phyloP scores from a whole-genome alignment of 805 yeast species.

The Saccharomyces jurei region DNA sequence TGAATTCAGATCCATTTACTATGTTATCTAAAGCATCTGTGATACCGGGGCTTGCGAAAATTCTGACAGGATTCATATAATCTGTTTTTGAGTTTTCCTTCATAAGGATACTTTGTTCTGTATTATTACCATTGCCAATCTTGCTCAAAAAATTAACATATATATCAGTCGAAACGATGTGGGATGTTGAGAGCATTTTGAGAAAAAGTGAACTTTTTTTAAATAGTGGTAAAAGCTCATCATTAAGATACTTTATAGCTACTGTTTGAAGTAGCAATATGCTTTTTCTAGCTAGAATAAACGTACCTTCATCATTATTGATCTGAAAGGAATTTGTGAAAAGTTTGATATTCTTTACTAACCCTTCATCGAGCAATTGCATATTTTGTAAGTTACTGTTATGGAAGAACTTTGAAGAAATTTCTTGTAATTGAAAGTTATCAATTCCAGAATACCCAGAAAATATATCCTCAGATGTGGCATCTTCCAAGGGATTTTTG shows the following conservation, averaged over 20 bases:
- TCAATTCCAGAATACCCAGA: constrained; percentile 17
- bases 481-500: constrained; percentile 59
- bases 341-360: constrained; percentile 12
- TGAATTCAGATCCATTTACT: constrained; percentile 12
- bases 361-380: constrained; percentile 12
- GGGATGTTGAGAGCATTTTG: constrained; percentile 42
- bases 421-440: constrained; percentile 23
- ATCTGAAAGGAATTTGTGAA: constrained; percentile 3
- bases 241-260: constrained; percentile 41
- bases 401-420: constrained; percentile 9
- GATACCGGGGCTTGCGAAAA: constrained; percentile 24
- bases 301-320: constrained; percentile 10
- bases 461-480: constrained; percentile 26
- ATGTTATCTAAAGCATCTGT: constrained; percentile 29
- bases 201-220: constrained; percentile 49
- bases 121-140: not conserved
- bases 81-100: not conserved
- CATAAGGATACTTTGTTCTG: not conserved
- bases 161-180: constrained; percentile 26
- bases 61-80: constrained; percentile 6
- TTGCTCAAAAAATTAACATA: constrained; percentile 11
- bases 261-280: constrained; percentile 53
- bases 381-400: constrained; percentile 16
- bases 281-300: constrained; percentile 44
- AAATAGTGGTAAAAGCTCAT: constrained; percentile 54